Conservation (phyloP, 75 land plant genomes). For the Sequoiadendron giganteum region DNA sequence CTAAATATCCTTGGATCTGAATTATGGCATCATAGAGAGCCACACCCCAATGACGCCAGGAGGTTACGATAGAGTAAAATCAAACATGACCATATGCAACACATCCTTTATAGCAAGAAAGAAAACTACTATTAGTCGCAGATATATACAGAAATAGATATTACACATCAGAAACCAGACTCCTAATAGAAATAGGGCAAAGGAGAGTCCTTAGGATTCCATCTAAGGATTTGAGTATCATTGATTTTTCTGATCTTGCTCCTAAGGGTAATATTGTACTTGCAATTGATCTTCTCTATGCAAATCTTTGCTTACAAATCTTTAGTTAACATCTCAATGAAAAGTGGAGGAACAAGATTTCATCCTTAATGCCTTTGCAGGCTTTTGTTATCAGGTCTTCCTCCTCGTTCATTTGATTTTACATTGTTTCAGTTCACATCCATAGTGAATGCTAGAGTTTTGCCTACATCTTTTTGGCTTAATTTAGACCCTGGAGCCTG, state of each 20-base stretch:
- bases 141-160: background rate
- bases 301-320: background rate
- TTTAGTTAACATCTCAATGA: background rate
- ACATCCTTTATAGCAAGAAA: background rate
- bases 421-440: background rate
- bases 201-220: background rate
- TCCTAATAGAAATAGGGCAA: background rate
- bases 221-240: background rate
- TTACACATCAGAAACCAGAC: background rate
- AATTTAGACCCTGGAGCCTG: background rate
- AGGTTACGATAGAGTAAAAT: too few species aligned
- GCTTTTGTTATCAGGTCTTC: background rate
- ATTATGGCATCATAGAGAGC: too few species aligned
- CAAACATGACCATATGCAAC: too few species aligned
- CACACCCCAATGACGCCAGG: too few species aligned
- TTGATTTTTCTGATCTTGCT: background rate
- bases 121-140: background rate
- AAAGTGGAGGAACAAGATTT: background rate
- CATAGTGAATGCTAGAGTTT: background rate
- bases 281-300: background rate
- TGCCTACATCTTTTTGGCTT: background rate
- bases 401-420: background rate
- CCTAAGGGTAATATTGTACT: background rate
- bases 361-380: background rate
- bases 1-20: too few species aligned